Evolutionary conservation across 164 flowering plant species (phyloP).

Genomic region (Stephania japonica): DNA sequence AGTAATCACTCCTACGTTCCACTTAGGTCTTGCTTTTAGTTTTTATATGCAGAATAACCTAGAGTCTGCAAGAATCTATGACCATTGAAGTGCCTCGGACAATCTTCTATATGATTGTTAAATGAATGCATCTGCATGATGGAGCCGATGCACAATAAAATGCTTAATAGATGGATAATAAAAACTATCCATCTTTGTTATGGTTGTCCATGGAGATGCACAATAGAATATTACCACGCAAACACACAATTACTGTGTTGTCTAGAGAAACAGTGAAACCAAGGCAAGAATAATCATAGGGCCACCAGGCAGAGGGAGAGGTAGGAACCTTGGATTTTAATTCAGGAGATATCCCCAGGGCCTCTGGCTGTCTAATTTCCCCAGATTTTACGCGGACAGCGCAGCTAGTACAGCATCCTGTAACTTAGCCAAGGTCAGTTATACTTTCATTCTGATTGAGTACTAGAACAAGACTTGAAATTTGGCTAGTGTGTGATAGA

Average conservation of each 20-base stretch:
- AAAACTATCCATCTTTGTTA: too few species aligned
- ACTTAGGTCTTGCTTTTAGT: not conserved
- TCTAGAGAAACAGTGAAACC: not conserved
- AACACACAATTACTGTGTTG: not conserved
- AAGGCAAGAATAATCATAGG: not conserved
- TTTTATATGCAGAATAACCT: not conserved
- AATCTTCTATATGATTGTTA: not conserved
- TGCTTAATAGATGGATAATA: too few species aligned
- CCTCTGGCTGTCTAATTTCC: constrained; percentile 88
- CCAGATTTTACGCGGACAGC: constrained; percentile 91
- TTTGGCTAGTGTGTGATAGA: not conserved
- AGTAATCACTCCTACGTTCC: not conserved
- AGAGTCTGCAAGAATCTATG: not conserved
- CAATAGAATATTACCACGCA: too few species aligned
- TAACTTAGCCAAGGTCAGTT: not conserved
- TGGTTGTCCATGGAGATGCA: too few species aligned
- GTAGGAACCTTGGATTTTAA: constrained; percentile 53
- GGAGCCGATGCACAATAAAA: not conserved
- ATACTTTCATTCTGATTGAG: not conserved
- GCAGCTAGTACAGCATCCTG: constrained; percentile 97
- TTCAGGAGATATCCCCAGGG: constrained; percentile 92
- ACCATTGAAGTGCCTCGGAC: not conserved
- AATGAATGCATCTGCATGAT: not conserved
- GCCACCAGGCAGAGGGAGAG: not conserved
- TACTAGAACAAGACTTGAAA: not conserved